A percentile compares a stretch with the other conserved stretches of the same genome.
Evolutionary conservation across 768 basidiomycete species (phyloP).

Genomic region (Pholiota molesta): DNA sequence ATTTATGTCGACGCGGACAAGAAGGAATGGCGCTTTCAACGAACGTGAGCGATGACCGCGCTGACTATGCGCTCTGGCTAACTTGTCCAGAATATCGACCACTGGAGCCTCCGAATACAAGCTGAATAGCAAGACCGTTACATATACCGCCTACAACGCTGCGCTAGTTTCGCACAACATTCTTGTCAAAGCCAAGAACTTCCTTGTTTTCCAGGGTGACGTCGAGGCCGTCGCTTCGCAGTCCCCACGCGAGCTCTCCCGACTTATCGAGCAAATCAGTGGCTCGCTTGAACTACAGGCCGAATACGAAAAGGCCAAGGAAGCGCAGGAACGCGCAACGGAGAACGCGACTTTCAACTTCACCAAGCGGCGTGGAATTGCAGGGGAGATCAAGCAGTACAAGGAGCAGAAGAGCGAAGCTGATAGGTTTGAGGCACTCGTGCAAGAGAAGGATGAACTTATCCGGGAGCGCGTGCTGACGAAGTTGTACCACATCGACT

Average conservation of each 20-base stretch:
- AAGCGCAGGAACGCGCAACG: conserved; percentile 85
- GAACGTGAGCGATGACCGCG: conserved; percentile 67
- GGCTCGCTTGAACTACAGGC: conserved; percentile 88
- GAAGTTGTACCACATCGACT: conserved; percentile 89
- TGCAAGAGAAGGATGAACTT: conserved; percentile 79
- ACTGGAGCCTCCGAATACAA: conserved; percentile 90
- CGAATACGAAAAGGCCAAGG: conserved; percentile 90
- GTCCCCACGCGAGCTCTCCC: conserved; percentile 85
- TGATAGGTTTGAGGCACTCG: conserved; percentile 80
- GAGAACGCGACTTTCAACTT: conserved; percentile 96
- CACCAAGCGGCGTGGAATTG: conserved; percentile 89
- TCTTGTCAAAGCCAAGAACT: conserved; percentile 98
- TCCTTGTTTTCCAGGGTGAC: conserved; percentile 98
- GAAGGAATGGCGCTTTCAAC: conserved; percentile 89
- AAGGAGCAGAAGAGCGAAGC: conserved; percentile 97
- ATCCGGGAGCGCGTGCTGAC: conserved; percentile 83
- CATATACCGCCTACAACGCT: conserved; percentile 87
- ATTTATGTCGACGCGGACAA: conserved; percentile 77
- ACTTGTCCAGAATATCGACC: conserved; percentile 70
- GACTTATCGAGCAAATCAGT: conserved; percentile 93
- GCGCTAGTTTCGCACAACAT: conserved; percentile 90
- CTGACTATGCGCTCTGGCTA: not conserved
- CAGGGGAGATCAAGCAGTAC: conserved; percentile 95
- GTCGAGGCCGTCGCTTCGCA: conserved; percentile 98
- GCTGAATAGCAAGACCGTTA: conserved; percentile 78